These are phyloP conservation scores for Insectozyma bohioensis DNA, from an alignment of 1,139 yeast genomes.

Conservation along the genomic window DNA sequence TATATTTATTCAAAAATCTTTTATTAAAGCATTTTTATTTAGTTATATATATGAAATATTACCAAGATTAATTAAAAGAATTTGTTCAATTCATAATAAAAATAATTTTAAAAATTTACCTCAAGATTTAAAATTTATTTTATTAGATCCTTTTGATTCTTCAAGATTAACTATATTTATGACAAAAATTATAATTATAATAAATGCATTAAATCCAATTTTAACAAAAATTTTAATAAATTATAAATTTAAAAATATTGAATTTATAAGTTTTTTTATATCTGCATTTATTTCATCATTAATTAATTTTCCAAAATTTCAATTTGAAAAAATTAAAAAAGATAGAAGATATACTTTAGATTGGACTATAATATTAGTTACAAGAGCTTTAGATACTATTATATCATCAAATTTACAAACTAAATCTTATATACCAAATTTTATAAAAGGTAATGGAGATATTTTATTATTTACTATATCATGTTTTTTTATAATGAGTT, in stretches of 20 bases:
- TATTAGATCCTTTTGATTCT: slow-evolving; percentile 24
- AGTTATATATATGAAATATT: slow-evolving; percentile 37
- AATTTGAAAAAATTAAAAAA: slow-evolving; percentile 13
- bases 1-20: slow-evolving; percentile 15
- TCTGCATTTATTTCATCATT: slow-evolving; percentile 22
- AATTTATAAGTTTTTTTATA: slow-evolving; percentile 8
- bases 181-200: slow-evolving; percentile 19
- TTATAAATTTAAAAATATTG: slow-evolving; percentile 2
- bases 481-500: slow-evolving; percentile 33
- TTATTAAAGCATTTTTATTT: slow-evolving; percentile 28
- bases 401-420: slow-evolving; percentile 16
- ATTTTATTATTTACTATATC: slow-evolving; percentile 19
- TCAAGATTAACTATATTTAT: slow-evolving; percentile 33
- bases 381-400: slow-evolving; percentile 23
- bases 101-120: slow-evolving; percentile 13
- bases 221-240: slow-evolving; percentile 12
- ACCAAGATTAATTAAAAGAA: slow-evolving; percentile 27
- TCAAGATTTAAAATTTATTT: slow-evolving; percentile 14
- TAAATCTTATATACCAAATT: not conserved
- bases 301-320: slow-evolving; percentile 22
- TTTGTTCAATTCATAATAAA: slow-evolving; percentile 18
- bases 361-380: slow-evolving; percentile 23
- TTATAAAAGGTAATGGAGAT: slow-evolving; percentile 13
- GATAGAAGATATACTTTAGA: slow-evolving; percentile 24
- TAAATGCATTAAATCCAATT: slow-evolving; percentile 18